A percentile compares a stretch with the other conserved stretches of the same genome.
Evolutionary conservation across 1,284 basidiomycete species (phyloP).

Genomic region (Ceratobasidium sp.): DNA sequence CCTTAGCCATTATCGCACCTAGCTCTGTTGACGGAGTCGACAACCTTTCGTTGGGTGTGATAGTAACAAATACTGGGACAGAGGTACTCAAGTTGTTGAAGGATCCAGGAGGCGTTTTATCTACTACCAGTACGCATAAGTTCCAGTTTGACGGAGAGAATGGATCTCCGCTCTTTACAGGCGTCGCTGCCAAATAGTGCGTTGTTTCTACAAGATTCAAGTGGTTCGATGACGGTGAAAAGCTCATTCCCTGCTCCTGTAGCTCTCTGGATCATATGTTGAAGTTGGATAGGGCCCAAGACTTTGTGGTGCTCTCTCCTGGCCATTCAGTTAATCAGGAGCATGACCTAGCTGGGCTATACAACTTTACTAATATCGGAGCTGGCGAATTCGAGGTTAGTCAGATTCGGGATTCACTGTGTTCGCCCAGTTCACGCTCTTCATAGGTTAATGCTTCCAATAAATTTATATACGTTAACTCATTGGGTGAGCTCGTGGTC

Average conservation of each 20-base stretch:
- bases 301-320: background rate
- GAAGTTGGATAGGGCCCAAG: background rate
- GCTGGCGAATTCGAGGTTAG: background rate
- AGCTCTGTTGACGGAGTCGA: background rate
- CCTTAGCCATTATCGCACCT: background rate
- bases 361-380: constrained; percentile 12
- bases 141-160: background rate
- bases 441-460: constrained; percentile 6
- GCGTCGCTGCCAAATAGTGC: background rate
- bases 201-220: background rate
- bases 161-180: background rate
- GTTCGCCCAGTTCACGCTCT: background rate
- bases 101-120: constrained; percentile 1
- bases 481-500: background rate
- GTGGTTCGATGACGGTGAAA: no score
- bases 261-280: background rate
- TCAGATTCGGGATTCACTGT: background rate
- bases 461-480: constrained; percentile 11
- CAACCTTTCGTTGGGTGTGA: background rate
- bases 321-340: background rate
- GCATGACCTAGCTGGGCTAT: constrained; percentile 2
- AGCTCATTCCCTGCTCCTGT: background rate
- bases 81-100: background rate
- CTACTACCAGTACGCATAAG: background rate
- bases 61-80: background rate